Evolutionary conservation across 2,329 filamentous ascomycete genomes (phyloP).

Genomic region (Aspergillus calidoustus): DNA sequence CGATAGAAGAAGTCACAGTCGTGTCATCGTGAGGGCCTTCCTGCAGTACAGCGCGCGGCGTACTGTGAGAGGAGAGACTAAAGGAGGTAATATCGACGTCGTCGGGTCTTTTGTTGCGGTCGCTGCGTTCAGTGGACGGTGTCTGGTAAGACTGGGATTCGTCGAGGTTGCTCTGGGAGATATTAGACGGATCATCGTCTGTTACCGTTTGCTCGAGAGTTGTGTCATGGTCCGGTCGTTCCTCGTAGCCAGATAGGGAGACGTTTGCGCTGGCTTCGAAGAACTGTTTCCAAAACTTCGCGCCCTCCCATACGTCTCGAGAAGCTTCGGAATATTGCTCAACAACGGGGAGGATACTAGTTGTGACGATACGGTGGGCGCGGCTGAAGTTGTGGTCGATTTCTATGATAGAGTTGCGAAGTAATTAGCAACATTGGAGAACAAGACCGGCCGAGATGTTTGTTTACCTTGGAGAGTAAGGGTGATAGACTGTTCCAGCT

Average conservation of each 20-base stretch:
- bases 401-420: constrained; percentile 59
- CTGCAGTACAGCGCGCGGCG: constrained; percentile 45
- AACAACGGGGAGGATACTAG: constrained; percentile 88
- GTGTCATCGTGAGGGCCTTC: constrained; percentile 41
- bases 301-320: constrained; percentile 92
- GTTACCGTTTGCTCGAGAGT: constrained; percentile 56
- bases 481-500: constrained; percentile 94
- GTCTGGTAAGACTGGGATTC: constrained; percentile 49
- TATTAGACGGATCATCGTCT: constrained; percentile 60
- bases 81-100: constrained; percentile 53
- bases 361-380: constrained; percentile 93
- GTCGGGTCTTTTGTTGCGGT: constrained; percentile 39
- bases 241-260: constrained; percentile 92
- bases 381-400: constrained; percentile 99
- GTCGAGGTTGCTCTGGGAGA: constrained; percentile 46
- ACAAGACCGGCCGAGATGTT: constrained; percentile 16
- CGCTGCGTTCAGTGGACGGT: constrained; percentile 40
- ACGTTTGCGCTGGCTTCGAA: constrained; percentile 98
- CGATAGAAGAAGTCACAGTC: constrained; percentile 47
- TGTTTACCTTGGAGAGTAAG: constrained; percentile 82
- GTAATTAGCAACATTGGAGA: constrained; percentile 19
- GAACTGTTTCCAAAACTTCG: constrained; percentile 99
- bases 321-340: constrained; percentile 96
- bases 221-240: constrained; percentile 67
- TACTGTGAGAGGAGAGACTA: constrained; percentile 53